phyloP scores from a whole-genome alignment of 2,329 filamentous ascomycete species.

The Colletotrichum coccodes region DNA sequence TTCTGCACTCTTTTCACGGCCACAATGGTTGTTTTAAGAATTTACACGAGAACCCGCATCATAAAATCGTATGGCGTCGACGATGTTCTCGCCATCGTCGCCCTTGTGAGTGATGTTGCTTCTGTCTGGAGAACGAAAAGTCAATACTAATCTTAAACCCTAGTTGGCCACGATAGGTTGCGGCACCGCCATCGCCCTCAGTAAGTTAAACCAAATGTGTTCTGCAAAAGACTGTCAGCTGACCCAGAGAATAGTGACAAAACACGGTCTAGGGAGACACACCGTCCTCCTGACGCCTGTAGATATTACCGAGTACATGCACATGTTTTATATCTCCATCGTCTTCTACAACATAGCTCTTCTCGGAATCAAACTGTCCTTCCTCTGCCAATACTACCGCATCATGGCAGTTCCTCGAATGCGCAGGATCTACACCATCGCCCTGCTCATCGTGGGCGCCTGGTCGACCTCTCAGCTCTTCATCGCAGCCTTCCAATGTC shows the following conservation, averaged over 20 bases:
- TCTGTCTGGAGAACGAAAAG: background rate
- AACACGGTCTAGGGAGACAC: constrained; percentile 35
- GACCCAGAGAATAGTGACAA: constrained; percentile 10
- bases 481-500: constrained; percentile 38
- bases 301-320: constrained; percentile 24
- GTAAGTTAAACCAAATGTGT: background rate
- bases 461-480: constrained; percentile 41
- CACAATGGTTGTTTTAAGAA: constrained; percentile 35
- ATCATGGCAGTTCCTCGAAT: constrained; percentile 41
- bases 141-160: background rate
- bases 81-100: constrained; percentile 38
- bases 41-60: constrained; percentile 38
- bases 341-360: constrained; percentile 45
- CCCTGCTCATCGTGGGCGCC: constrained; percentile 39
- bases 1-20: constrained; percentile 35
- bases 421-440: constrained; percentile 37
- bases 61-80: constrained; percentile 39
- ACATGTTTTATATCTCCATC: constrained; percentile 43
- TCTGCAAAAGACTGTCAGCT: background rate
- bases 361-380: constrained; percentile 44
- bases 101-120: constrained; percentile 34
- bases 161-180: constrained; percentile 18
- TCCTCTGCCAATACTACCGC: constrained; percentile 49
- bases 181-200: constrained; percentile 15
- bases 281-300: background rate